phyloP scores from a whole-genome alignment of 2,329 filamentous ascomycete species.

The Verticillium albo-atrum region DNA sequence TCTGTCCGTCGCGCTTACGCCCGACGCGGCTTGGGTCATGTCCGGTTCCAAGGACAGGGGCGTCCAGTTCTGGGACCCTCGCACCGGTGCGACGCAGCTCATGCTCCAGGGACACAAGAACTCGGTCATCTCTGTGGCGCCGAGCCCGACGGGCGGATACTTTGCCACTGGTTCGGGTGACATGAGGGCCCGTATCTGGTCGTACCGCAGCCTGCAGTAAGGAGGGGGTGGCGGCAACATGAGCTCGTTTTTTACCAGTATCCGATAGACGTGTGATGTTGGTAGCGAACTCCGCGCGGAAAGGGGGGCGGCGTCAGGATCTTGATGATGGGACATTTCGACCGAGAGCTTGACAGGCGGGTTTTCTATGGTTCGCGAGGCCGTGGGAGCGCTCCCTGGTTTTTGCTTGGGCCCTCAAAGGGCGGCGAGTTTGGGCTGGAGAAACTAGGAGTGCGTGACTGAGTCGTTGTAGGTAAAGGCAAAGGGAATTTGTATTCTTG shows the following conservation, averaged over 20 bases:
- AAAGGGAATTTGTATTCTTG: background rate
- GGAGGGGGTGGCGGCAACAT: background rate
- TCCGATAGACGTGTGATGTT: background rate
- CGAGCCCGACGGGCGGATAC: conserved; percentile 79
- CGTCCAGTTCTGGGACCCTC: conserved; percentile 97
- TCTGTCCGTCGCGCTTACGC: conserved; percentile 89
- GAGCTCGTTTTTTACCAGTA: background rate
- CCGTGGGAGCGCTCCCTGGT: background rate
- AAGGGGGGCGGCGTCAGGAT: background rate
- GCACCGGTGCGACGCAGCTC: conserved; percentile 88
- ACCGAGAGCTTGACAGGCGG: background rate
- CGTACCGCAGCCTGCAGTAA: conserved; percentile 48
- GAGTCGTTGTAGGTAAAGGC: background rate
- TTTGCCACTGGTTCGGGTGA: conserved; percentile 97
- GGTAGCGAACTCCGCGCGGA: background rate
- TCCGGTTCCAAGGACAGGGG: conserved; percentile 96
- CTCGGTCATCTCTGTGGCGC: conserved; percentile 95
- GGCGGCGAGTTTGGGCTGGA: background rate
- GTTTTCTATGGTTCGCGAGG: background rate
- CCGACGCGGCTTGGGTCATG: conserved; percentile 92
- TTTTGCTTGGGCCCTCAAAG: background rate
- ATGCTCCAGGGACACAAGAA: conserved; percentile 99
- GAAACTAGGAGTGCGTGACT: background rate
- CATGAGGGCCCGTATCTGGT: conserved; percentile 97
- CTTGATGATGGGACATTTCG: background rate